Base-by-base conservation (phyloP, 306 rosid genomes). In the Acacia crassicarpa region DNA sequence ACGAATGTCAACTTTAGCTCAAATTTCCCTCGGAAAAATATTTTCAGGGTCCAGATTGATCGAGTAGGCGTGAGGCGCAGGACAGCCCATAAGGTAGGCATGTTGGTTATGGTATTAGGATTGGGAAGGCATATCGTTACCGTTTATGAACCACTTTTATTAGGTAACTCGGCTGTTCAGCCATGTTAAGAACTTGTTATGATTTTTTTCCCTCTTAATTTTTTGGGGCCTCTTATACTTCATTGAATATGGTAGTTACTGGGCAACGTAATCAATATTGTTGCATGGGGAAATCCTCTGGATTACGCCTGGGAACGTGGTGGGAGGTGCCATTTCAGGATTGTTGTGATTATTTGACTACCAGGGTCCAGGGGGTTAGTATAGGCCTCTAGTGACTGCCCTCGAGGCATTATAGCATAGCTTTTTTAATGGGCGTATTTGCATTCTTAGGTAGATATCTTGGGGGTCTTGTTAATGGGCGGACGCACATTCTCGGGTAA, bases 21-120 rank as follows among this genome's bases (percentile, higher is more conserved):
- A 88, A 93, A 90, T 90, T 88, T 83, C 84, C 75, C 86, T 90
- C 78, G 38, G 65, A 83, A 91, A 91, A 84, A 81, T 71, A 49
- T 32, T 92, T 94, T 89, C 97, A 92, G 97, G 75, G 89, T 87
- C 83, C 87, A 80, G 85, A 83, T 88, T 86, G 86, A 76, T 86
- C 63, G 75, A 69, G 97, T 94, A 87, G 82, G 86, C 87, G 74
- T 49, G 80, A 88, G 81, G 94, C 90, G 66, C 51, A 80, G 78
- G 69, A 82, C 86, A 85, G 86, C 85, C 69, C 82, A 84, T 79
- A 84, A 80, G 77, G 71, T 89, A 84, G 97, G 91, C 80, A n/a
- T 80, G 83, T 80, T 82, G 75, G 56, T 78, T 82, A 83, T 40
- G 66, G 82, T 83, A 68, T 66, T 82, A 80, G 77, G 84, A 33